Evolutionary conservation across 257 asterid species (phyloP), one percentile per base, ranked within the genome.

Genomic region (Fraxinus americana): DNA sequence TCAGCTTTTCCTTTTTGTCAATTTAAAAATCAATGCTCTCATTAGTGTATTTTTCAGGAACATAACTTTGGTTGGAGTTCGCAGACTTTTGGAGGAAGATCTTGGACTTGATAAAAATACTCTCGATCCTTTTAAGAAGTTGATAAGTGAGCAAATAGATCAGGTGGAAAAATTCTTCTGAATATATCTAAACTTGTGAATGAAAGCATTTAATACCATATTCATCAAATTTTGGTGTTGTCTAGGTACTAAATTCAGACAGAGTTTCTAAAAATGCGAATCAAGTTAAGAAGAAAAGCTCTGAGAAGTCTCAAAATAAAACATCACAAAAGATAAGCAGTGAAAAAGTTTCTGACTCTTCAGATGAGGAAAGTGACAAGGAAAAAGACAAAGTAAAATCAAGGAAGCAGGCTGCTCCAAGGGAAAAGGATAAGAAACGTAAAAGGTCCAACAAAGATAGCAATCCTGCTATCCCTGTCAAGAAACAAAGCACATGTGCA

Each of bases 11-110:
- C 43, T 70, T 73, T 77, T 69, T 76, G 23, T 4, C 38, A 13
- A 48, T 45, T 54, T 43, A n/a, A 3, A 68, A 19, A 12, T 67
- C 50, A 81, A 27, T 48, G 34, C 63, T 78, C 52, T 72, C 74
- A 29, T 9, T 84, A 61, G 52, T 75, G 8, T 78, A 67, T 73
- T 52, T 76, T 81, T 67, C 84, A 96, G 99, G 89, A 80, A 81
- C n/a, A 81, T 91, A 77, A 88, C 97, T 75, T 77, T 91, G 80
- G 94, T 83, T 69, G 91, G 92, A 80, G 94, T 91, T 78, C 97
- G 99, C 67, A 87, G 92, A n/a, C 92, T 87, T 82, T 82, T 96
- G 36, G 99, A 93, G 86, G 96, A 88, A 85, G 97, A 93, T 82
- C 93, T 96, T 77, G 92, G 91, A 73, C 97, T 96, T 82, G 90